Evolutionary conservation across 2,329 filamentous ascomycete species (phyloP).

Genomic region (Aureobasidium sp.): DNA sequence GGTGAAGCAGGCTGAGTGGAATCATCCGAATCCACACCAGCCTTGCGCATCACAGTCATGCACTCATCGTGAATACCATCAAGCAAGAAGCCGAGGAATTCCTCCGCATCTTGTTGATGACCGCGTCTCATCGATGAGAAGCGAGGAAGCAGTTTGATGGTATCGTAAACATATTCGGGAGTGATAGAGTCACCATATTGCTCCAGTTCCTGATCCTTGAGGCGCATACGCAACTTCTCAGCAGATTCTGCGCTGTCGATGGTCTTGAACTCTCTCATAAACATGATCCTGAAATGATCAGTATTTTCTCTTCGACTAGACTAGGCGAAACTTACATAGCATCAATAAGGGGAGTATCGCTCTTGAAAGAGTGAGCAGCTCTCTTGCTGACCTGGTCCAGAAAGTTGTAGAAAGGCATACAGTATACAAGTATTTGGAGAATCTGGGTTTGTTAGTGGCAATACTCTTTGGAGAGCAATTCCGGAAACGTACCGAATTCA

Average conservation of each 20-base stretch:
- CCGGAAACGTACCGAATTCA: slow-evolving; percentile 73
- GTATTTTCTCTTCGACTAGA: slow-evolving; percentile 6
- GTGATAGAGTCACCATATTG: slow-evolving; percentile 86
- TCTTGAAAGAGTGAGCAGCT: slow-evolving; percentile 87
- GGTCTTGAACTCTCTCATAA: slow-evolving; percentile 84
- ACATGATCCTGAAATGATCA: slow-evolving; percentile 65
- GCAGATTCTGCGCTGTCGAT: slow-evolving; percentile 71
- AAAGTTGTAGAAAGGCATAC: slow-evolving; percentile 89
- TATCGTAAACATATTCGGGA: slow-evolving; percentile 92
- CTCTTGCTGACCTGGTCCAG: slow-evolving; percentile 78
- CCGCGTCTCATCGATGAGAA: slow-evolving; percentile 92
- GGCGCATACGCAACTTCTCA: slow-evolving; percentile 63
- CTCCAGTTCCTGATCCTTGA: slow-evolving; percentile 80
- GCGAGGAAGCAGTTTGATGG: slow-evolving; percentile 75
- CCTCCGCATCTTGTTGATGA: slow-evolving; percentile 95
- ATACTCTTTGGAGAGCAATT: background rate
- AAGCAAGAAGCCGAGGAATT: slow-evolving; percentile 88
- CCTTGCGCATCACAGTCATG: slow-evolving; percentile 59
- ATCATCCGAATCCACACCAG: slow-evolving; percentile 23
- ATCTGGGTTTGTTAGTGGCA: slow-evolving; percentile 53
- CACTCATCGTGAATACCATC: slow-evolving; percentile 94
- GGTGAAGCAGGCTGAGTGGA: slow-evolving; percentile 33
- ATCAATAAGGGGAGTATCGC: slow-evolving; percentile 86
- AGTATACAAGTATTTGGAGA: slow-evolving; percentile 91
- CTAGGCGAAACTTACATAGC: slow-evolving; percentile 64